Conservation (phyloP, 1,284 basidiomycete genomes). For the Phenoliferia sp. region DNA sequence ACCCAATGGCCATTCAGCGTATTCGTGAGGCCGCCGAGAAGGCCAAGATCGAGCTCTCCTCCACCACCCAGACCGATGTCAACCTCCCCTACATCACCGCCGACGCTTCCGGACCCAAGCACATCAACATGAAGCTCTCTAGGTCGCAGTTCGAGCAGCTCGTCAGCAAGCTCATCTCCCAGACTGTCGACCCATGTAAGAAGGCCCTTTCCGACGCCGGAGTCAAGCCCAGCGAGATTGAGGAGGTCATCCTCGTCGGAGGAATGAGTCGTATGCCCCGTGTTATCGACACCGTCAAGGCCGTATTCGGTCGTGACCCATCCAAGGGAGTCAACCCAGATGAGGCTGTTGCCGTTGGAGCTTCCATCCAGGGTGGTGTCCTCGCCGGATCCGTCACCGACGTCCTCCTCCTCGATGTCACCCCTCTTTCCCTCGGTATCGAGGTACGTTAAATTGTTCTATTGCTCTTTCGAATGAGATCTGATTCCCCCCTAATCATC, state of each 20-base stretch:
- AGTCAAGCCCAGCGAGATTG: conserved; percentile 84
- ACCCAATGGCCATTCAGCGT: conserved; percentile 98
- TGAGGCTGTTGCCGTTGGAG: conserved; percentile 89
- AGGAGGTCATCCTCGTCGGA: conserved; percentile 96
- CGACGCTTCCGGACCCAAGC: conserved; percentile 88
- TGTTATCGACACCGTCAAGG: conserved; percentile 88
- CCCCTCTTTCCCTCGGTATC: conserved; percentile 80
- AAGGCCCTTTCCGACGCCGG: conserved; percentile 90
- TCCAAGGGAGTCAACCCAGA: conserved; percentile 98
- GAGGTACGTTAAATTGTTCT: conserved; percentile 23
- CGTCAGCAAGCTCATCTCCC: conserved; percentile 74
- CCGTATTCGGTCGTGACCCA: conserved; percentile 87
- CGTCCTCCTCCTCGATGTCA: conserved; percentile 92
- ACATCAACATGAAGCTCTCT: conserved; percentile 86
- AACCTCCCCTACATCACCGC: conserved; percentile 97
- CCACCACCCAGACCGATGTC: conserved; percentile 88
- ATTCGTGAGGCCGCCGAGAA: conserved; percentile 98
- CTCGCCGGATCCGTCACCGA: conserved; percentile 94
- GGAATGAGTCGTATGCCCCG: conserved; percentile 98
- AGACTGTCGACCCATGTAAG: conserved; percentile 94
- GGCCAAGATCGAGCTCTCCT: conserved; percentile 97
- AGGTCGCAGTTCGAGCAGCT: conserved; percentile 87
- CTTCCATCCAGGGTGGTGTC: conserved; percentile 91
- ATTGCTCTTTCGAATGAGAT: conserved; percentile 37
- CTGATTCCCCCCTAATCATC: too few relatives aligned